Percentiles rank a stretch among this genome's conserved stretches.
Evolutionary conservation across 2,329 filamentous ascomycete species (phyloP).

Genomic region (Monilinia aucupariae): DNA sequence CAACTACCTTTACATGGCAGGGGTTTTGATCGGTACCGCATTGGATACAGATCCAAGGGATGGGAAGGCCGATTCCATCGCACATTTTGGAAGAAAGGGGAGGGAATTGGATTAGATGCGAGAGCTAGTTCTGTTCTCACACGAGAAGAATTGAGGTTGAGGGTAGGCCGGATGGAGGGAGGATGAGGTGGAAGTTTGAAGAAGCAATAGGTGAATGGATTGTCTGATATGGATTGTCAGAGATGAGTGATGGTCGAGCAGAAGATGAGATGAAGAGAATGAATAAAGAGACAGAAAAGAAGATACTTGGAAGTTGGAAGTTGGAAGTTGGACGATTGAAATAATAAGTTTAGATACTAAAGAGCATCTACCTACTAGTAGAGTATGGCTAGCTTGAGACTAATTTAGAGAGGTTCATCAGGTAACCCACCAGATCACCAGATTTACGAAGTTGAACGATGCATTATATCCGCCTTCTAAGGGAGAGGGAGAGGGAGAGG

Average conservation of each 20-base stretch:
- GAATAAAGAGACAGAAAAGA: neutral
- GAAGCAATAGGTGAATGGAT: neutral
- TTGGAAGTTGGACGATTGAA: neutral
- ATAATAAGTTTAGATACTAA: neutral
- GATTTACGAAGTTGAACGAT: too few species aligned
- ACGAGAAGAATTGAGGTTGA: too few species aligned
- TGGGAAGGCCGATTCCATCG: slow-evolving; percentile 15
- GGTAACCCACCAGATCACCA: neutral
- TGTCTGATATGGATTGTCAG: neutral
- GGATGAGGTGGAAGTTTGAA: neutral
- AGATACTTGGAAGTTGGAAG: neutral
- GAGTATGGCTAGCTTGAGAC: neutral
- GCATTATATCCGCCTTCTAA: neutral
- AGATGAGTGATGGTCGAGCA: too few species aligned
- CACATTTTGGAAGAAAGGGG: slow-evolving; percentile 7
- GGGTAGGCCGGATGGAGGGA: neutral
- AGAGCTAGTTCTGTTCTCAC: too few species aligned
- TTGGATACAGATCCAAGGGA: slow-evolving; percentile 32
- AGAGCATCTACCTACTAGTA: neutral
- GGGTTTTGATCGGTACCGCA: slow-evolving; percentile 53
- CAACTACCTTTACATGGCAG: slow-evolving; percentile 52
- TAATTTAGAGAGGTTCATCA: neutral
- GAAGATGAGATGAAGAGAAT: neutral
- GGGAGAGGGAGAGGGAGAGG: too few species aligned
- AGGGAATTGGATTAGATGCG: neutral